Conservation (phyloP, 2,329 filamentous ascomycete species). For the Microascus cirrosus region DNA sequence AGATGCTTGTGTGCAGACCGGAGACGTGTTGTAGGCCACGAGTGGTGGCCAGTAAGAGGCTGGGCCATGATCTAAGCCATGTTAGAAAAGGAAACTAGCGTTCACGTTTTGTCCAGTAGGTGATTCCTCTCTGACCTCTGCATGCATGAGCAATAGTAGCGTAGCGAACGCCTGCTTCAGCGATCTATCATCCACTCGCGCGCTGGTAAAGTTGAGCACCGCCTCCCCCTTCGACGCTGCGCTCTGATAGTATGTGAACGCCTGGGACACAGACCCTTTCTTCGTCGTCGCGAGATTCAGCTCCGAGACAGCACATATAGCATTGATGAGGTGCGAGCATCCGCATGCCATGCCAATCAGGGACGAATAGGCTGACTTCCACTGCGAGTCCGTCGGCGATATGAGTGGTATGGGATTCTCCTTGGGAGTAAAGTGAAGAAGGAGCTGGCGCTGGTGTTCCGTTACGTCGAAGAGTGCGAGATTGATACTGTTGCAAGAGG, state of each 20-base stretch:
- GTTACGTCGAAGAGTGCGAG: not conserved
- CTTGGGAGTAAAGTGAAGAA: not conserved
- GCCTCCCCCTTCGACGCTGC: not conserved
- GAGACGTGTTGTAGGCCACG: not conserved
- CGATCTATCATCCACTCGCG: not conserved
- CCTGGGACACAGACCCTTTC: not conserved
- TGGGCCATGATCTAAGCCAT: not conserved
- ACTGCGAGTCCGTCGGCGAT: not conserved
- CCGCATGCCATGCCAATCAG: not conserved
- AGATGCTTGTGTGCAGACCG: not conserved
- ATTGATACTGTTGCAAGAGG: not conserved
- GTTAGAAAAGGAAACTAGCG: not conserved
- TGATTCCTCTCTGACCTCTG: not conserved
- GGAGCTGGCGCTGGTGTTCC: not conserved
- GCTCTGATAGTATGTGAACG: not conserved
- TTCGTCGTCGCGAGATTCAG: not conserved
- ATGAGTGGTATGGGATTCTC: not conserved
- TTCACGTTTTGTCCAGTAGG: too few relatives aligned
- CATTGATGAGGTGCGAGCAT: not conserved
- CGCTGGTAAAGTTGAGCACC: not conserved
- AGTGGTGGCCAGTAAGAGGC: not conserved
- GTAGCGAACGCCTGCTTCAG: not conserved
- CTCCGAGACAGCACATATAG: not conserved
- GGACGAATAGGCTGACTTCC: not conserved
- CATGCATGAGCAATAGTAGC: not conserved